Percentiles rank a stretch among this genome's conserved stretches.
Conservation (phyloP, 768 basidiomycete species). For the Gloeopeniophorella convolvens region DNA sequence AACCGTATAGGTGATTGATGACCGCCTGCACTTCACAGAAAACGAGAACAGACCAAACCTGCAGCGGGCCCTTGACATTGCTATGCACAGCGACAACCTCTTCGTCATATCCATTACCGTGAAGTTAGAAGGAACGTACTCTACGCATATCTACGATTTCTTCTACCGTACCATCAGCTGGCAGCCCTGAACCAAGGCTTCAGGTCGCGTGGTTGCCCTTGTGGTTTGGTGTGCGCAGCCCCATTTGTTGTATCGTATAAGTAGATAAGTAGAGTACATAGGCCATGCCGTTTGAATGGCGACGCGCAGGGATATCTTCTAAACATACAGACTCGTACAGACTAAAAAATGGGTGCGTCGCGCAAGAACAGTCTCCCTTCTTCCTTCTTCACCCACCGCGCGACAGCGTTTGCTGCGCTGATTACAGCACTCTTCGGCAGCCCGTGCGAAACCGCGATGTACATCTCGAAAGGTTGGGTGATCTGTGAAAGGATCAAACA, state of each 20-base stretch:
- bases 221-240: too few relatives aligned
- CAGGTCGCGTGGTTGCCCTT: too few relatives aligned
- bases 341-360: conserved; percentile 83
- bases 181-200: conserved; percentile 7
- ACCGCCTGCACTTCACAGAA: conserved; percentile 18
- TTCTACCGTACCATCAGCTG: conserved; percentile 15
- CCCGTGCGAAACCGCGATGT: conserved; percentile 72
- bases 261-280: too few relatives aligned
- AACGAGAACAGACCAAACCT: conserved; percentile 15
- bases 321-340: not conserved
- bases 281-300: too few relatives aligned
- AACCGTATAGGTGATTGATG: conserved; percentile 9
- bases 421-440: conserved; percentile 86
- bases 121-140: conserved; percentile 13
- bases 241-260: too few relatives aligned
- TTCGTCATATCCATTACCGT: conserved; percentile 20
- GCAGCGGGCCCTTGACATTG: conserved; percentile 17
- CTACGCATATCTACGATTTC: conserved; percentile 20
- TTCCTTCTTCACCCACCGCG: conserved; percentile 87
- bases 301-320: too few relatives aligned
- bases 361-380: conserved; percentile 75
- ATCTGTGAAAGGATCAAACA: conserved; percentile 45
- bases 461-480: conserved; percentile 90
- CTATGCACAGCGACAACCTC: conserved; percentile 7
- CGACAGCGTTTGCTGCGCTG: conserved; percentile 82